These are phyloP conservation scores for Endocalyx cinctus DNA, from an alignment of 2,329 filamentous ascomycete species.

Conservation along the genomic window DNA sequence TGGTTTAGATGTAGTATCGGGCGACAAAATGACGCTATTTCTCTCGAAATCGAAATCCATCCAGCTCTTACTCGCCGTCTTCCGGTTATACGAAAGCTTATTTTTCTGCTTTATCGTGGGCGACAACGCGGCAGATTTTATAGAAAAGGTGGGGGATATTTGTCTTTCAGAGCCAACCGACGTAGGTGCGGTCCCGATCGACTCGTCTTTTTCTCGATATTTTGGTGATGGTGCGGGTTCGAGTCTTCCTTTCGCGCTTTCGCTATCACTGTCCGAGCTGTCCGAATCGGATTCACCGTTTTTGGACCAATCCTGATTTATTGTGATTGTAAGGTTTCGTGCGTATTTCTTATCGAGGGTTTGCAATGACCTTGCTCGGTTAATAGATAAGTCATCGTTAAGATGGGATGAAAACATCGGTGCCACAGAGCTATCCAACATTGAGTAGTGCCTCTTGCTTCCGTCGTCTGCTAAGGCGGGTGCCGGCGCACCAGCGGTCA, in stretches of 20 bases:
- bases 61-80: slow-evolving; percentile 22
- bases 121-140: slow-evolving; percentile 12
- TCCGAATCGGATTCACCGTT: slow-evolving; percentile 14
- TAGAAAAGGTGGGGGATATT: slow-evolving; percentile 14
- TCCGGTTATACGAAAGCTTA: too few species aligned
- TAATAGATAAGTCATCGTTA: slow-evolving; percentile 5
- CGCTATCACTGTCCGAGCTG: slow-evolving; percentile 24
- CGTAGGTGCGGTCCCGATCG: slow-evolving; percentile 36
- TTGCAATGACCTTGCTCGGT: slow-evolving; percentile 19
- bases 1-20: slow-evolving; percentile 12
- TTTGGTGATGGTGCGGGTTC: slow-evolving; percentile 28
- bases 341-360: slow-evolving; percentile 19
- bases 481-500: slow-evolving; percentile 47
- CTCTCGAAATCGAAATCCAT: slow-evolving; percentile 25
- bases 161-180: slow-evolving; percentile 33
- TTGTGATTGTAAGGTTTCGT: too few species aligned
- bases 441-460: slow-evolving; percentile 19
- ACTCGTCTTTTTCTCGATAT: slow-evolving; percentile 31
- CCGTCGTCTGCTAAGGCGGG: slow-evolving; percentile 28
- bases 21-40: too few species aligned
- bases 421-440: slow-evolving; percentile 17
- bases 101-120: too few species aligned
- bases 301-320: slow-evolving; percentile 18
- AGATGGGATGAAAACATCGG: slow-evolving; percentile 12
- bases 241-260: slow-evolving; percentile 29